Percentiles rank a stretch among this genome's conserved stretches.
Evolutionary conservation across 192 early-diverging fungal genomes (phyloP).

Genomic region (Gorgonomyces haynaldii): DNA sequence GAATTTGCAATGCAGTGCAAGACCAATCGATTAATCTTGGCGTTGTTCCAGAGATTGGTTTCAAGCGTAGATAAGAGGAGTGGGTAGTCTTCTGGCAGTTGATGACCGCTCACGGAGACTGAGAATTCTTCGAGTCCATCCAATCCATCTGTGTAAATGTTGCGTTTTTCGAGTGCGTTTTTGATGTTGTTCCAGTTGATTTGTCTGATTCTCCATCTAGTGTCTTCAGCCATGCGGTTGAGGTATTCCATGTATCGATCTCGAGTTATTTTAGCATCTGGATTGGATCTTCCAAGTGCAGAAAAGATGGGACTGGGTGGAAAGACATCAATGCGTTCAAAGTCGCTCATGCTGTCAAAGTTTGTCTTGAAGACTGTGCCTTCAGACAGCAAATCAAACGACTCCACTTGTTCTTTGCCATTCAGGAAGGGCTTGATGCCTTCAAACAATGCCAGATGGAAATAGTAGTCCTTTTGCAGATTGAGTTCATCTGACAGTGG

Average conservation of each 20-base stretch:
- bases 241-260: background rate
- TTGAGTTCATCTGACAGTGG: slow-evolving; percentile 15
- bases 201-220: slow-evolving; percentile 11
- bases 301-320: slow-evolving; percentile 14
- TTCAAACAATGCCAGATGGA: slow-evolving; percentile 15
- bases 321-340: slow-evolving; percentile 30
- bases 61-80: background rate
- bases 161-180: slow-evolving; percentile 7
- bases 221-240: slow-evolving; percentile 7
- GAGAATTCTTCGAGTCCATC: slow-evolving; percentile 5
- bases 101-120: too few relatives aligned
- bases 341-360: slow-evolving; percentile 24
- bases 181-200: slow-evolving; percentile 15
- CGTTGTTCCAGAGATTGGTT: background rate
- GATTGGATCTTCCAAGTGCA: background rate
- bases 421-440: background rate
- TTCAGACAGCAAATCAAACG: background rate
- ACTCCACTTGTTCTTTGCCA: background rate
- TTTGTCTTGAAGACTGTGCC: slow-evolving; percentile 17
- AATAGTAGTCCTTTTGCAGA: slow-evolving; percentile 8
- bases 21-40: slow-evolving; percentile 1
- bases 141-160: slow-evolving; percentile 9
- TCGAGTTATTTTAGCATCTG: background rate
- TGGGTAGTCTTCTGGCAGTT: background rate
- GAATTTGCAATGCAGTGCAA: background rate